A percentile compares a stretch with the other conserved stretches of the same genome.
Conservation (phyloP, 192 early-diverging fungal species). For the Gonapodya prolifera region DNA sequence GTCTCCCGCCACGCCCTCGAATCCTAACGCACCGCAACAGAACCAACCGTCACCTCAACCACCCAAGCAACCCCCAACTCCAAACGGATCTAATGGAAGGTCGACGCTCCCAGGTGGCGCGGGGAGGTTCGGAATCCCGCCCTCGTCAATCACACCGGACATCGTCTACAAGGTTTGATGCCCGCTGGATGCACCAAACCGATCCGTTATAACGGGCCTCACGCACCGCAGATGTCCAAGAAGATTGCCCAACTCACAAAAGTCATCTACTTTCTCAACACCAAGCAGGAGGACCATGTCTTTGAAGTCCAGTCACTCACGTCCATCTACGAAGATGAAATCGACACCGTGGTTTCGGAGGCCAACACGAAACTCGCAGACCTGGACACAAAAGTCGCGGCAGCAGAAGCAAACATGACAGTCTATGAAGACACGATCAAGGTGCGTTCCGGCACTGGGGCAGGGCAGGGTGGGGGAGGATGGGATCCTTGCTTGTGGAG, state of each 20-base stretch:
- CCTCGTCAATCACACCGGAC: neutral
- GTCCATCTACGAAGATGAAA: neutral
- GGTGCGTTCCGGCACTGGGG: no score
- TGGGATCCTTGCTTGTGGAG: neutral
- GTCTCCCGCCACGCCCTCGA: neutral
- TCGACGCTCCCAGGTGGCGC: neutral
- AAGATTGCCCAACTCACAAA: conserved; percentile 49
- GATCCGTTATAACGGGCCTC: no score
- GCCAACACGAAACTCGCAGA: neutral
- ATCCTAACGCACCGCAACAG: neutral
- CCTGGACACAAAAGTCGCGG: neutral
- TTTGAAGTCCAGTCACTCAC: conserved; percentile 22
- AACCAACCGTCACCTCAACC: neutral
- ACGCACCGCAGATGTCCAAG: conserved; percentile 31
- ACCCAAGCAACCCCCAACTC: neutral
- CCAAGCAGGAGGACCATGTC: conserved; percentile 41
- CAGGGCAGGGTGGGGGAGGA: no score
- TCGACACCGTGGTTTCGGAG: neutral
- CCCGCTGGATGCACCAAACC: neutral
- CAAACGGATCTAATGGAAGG: neutral
- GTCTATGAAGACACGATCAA: neutral
- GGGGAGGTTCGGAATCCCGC: neutral
- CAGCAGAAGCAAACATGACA: neutral
- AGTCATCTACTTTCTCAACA: conserved; percentile 48
- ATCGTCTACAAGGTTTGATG: neutral